phyloP scores from a whole-genome alignment of 176 grass and related monocot species.

The Phoenix dactylifera region DNA sequence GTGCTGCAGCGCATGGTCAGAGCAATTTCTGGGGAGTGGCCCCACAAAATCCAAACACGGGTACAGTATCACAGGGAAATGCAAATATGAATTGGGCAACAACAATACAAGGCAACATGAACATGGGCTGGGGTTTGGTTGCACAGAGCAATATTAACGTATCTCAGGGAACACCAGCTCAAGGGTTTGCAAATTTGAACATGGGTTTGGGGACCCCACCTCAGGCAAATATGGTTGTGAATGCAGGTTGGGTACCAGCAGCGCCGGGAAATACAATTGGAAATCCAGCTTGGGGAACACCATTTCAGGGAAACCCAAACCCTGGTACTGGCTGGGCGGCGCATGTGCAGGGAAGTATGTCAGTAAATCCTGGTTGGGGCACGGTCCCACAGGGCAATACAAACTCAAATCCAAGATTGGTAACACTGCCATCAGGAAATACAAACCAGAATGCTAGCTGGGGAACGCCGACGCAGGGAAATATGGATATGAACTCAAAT shows the following conservation, averaged over 20 bases:
- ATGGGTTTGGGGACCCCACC: slow-evolving; percentile 48
- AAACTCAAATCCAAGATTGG: slow-evolving; percentile 61
- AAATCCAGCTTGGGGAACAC: slow-evolving; percentile 46
- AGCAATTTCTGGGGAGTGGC: slow-evolving; percentile 30
- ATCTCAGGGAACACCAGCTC: slow-evolving; percentile 40
- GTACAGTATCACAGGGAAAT: slow-evolving; percentile 32
- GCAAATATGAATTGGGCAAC: slow-evolving; percentile 11
- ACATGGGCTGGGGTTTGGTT: slow-evolving; percentile 12
- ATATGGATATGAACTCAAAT: slow-evolving; percentile 23
- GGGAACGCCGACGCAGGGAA: slow-evolving; percentile 43
- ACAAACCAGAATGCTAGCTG: slow-evolving; percentile 37
- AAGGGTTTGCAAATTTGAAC: slow-evolving; percentile 55
- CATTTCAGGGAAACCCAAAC: slow-evolving; percentile 40
- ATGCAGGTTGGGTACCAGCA: slow-evolving; percentile 46
- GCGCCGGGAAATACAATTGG: slow-evolving; percentile 56
- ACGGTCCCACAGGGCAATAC: slow-evolving; percentile 40
- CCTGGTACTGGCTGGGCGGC: slow-evolving; percentile 34
- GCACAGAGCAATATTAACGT: slow-evolving; percentile 38
- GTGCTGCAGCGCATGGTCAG: slow-evolving; percentile 31
- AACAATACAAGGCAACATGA: slow-evolving; percentile 9
- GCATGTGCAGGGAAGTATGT: slow-evolving; percentile 48
- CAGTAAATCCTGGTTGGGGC: slow-evolving; percentile 45
- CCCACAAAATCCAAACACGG: slow-evolving; percentile 40
- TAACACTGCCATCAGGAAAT: slow-evolving; percentile 31
- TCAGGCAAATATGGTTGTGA: slow-evolving; percentile 46